phyloP scores from a whole-genome alignment of 768 basidiomycete species.

The Termitomyces sp. region DNA sequence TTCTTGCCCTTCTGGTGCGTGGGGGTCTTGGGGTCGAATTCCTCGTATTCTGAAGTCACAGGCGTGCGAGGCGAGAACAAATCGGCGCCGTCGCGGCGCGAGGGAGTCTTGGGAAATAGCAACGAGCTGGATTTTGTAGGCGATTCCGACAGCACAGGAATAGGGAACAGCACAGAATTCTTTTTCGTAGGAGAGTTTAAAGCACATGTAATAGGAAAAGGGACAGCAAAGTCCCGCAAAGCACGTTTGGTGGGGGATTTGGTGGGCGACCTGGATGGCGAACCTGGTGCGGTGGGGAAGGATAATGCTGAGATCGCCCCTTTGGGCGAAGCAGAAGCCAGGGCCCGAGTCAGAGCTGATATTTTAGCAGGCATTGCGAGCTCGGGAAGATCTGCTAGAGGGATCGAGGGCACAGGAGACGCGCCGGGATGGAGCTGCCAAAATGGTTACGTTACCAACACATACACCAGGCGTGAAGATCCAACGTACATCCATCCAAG shows the following conservation, averaged over 20 bases:
- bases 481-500: slow-evolving; percentile 56
- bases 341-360: slow-evolving; percentile 62
- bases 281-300: slow-evolving; percentile 32
- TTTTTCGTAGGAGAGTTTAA: slow-evolving; percentile 5
- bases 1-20: slow-evolving; percentile 51
- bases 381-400: slow-evolving; percentile 59
- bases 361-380: slow-evolving; percentile 47
- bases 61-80: slow-evolving; percentile 44
- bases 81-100: slow-evolving; percentile 35
- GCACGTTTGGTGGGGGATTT: slow-evolving; percentile 34
- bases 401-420: slow-evolving; percentile 47
- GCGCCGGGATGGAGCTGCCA: slow-evolving; percentile 45
- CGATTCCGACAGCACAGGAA: background rate
- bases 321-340: slow-evolving; percentile 74
- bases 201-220: slow-evolving; percentile 2
- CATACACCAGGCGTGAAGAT: background rate
- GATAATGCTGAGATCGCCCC: slow-evolving; percentile 33
- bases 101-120: slow-evolving; percentile 63
- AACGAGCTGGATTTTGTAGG: slow-evolving; percentile 20
- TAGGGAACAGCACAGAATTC: slow-evolving; percentile 1
- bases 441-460: background rate
- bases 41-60: slow-evolving; percentile 21
- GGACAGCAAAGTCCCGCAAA: slow-evolving; percentile 17
- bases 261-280: slow-evolving; percentile 29
- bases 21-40: slow-evolving; percentile 57